Evolutionary conservation across 805 yeast genomes (phyloP), one percentile per base, ranked within the genome.

Genomic region (Nakazawaea peltata): DNA sequence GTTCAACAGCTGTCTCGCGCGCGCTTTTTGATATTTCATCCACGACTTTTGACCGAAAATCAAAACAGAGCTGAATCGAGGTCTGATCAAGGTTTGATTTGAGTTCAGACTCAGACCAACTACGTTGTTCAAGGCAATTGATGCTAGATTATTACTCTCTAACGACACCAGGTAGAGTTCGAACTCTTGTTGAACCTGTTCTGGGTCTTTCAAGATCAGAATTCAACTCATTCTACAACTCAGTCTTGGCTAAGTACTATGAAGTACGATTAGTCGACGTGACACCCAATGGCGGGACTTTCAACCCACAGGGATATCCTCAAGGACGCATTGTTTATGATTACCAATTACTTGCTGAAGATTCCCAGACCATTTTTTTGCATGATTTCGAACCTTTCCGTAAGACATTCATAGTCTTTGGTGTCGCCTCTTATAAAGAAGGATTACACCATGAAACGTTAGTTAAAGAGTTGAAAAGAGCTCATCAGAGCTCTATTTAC

Each of bases 371-470:
- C 19, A 56, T 77, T 5, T 78, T 81, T 35, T 61, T 90, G 28
- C 84, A 81, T 45, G 97, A 90, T 54, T 76, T 90, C 43, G 97
- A 92, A 57, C 95, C 96, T 1, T 86, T 72, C 56, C 60, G 97
- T 34, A 85, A 86, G 50, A 74, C 82, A 0, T 73, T 85, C 45
- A 65, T 80, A 6, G 76, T 79, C 4, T 32, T 71, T 6, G 77
- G 75, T 0, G 40, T 68, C 12, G 63, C 67, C 1, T 43, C 50
- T 16, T 63, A 61, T 51, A 40, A 33, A 4, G 41, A 44, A 4
- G 48, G 47, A 7, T 34, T 52, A 1, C 42, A 34, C 8, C 39
- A 59, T n/a, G 46, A 46, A 2, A 44, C 44, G 1, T 53, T 59
- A 28, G 42, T 70, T 28, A 47, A 43, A 1, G 50, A 54, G n/a